A percentile compares a stretch with the other conserved stretches of the same genome.
Evolutionary conservation across 1,139 yeast genomes (phyloP).

Genomic region (Casaregolazyma lundiana): DNA sequence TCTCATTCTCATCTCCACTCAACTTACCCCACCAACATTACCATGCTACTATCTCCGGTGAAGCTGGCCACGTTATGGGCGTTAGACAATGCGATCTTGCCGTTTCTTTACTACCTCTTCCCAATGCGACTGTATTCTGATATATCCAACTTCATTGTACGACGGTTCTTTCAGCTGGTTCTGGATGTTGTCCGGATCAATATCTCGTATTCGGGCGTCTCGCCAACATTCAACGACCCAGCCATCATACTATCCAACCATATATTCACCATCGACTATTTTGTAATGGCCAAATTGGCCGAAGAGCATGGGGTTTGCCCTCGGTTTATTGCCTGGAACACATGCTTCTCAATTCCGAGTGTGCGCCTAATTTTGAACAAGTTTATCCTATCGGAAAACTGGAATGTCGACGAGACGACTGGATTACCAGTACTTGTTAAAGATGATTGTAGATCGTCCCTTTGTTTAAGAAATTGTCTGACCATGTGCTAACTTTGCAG

Average conservation of each 20-base stretch:
- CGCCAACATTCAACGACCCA: neutral
- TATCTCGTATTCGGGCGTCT: neutral
- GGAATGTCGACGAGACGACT: neutral
- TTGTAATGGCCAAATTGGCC: slow-evolving; percentile 5
- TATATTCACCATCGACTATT: neutral
- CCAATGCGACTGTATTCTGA: neutral
- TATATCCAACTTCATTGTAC: neutral
- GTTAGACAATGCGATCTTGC: neutral
- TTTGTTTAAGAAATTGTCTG: slow-evolving; percentile 2
- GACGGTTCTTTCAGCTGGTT: neutral
- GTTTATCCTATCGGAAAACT: slow-evolving; percentile 1
- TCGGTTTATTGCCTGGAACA: slow-evolving; percentile 7
- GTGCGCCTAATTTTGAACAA: neutral
- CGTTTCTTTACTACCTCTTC: neutral
- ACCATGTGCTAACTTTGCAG: slow-evolving; percentile 20
- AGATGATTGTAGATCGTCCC: neutral
- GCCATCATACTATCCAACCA: slow-evolving; percentile 6
- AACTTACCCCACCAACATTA: neutral
- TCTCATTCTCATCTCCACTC: neutral
- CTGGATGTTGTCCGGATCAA: neutral
- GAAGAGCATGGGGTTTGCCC: neutral
- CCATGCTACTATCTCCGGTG: neutral
- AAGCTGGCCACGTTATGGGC: neutral
- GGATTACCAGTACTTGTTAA: neutral
- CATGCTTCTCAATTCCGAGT: neutral